Percentiles rank a stretch among this genome's conserved stretches.
Evolutionary conservation across 352 stramenopile species (phyloP).

Genomic region (Detonula confervacea): DNA sequence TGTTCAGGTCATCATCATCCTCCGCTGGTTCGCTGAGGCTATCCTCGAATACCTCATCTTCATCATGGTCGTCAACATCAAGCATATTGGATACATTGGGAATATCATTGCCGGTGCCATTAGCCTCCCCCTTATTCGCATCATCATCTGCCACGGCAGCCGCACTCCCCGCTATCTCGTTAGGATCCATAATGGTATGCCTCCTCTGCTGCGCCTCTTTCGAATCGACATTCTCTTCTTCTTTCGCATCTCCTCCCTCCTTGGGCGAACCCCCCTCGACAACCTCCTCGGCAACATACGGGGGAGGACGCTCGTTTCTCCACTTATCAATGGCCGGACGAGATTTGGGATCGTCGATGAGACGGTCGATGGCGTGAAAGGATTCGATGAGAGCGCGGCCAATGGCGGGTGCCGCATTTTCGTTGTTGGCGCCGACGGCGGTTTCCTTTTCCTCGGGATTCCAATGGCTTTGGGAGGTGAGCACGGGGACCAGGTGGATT

Average conservation of each 20-base stretch:
- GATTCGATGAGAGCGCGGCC: constrained; percentile 64
- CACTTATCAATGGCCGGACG: constrained; percentile 66
- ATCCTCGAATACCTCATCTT: constrained; percentile 32
- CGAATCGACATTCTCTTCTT: not conserved
- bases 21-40: constrained; percentile 9
- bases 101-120: constrained; percentile 41
- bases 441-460: constrained; percentile 4
- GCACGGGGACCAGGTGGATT: constrained; percentile 75
- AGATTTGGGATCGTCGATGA: constrained; percentile 72
- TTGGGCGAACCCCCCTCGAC: constrained; percentile 2
- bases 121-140: constrained; percentile 6
- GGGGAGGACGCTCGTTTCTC: constrained; percentile 52
- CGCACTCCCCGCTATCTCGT: constrained; percentile 6
- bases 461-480: constrained; percentile 72
- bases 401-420: constrained; percentile 39
- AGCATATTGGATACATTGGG: constrained; percentile 51
- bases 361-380: constrained; percentile 82
- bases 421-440: not conserved
- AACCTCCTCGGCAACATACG: constrained; percentile 41
- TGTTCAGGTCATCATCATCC: constrained; percentile 3
- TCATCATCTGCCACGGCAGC: constrained; percentile 12
- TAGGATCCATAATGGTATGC: constrained; percentile 28
- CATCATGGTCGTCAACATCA: constrained; percentile 20
- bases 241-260: not conserved
- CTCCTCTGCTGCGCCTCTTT: constrained; percentile 20